Conservation (phyloP, 1,139 yeast species). For the Blastobotrys serpentis region DNA sequence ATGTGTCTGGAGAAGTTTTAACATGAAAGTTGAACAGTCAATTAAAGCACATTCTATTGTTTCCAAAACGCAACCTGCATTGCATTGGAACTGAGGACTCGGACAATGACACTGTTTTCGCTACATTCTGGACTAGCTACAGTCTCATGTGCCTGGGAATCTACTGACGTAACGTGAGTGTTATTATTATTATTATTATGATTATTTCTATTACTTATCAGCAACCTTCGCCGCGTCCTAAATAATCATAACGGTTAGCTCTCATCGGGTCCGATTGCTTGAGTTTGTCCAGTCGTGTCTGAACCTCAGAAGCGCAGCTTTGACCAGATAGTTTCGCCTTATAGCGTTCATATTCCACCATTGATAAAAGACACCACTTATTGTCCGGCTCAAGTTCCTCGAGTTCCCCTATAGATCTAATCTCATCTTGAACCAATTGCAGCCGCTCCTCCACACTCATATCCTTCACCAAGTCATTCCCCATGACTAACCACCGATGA, state of each 20-base stretch:
- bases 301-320: constrained; percentile 28
- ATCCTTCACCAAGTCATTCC: constrained; percentile 44
- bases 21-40: too few species aligned
- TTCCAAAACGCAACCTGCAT: too few species aligned
- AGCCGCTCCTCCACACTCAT: constrained; percentile 27
- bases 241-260: constrained; percentile 39
- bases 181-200: too few species aligned
- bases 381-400: constrained; percentile 42
- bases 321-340: constrained; percentile 25
- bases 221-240: too few species aligned
- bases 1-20: constrained; percentile 25
- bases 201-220: too few species aligned
- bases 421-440: constrained; percentile 33
- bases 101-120: too few species aligned
- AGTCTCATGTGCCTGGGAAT: too few species aligned
- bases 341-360: constrained; percentile 30
- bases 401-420: constrained; percentile 37
- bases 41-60: too few species aligned
- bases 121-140: too few species aligned
- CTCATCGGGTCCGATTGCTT: constrained; percentile 68
- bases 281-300: constrained; percentile 45
- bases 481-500: constrained; percentile 74
- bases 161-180: too few species aligned
- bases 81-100: too few species aligned
- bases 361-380: constrained; percentile 40